These are phyloP conservation scores for Leptoxyphium fumago DNA, from an alignment of 2,329 filamentous ascomycete genomes.

Conservation along the genomic window DNA sequence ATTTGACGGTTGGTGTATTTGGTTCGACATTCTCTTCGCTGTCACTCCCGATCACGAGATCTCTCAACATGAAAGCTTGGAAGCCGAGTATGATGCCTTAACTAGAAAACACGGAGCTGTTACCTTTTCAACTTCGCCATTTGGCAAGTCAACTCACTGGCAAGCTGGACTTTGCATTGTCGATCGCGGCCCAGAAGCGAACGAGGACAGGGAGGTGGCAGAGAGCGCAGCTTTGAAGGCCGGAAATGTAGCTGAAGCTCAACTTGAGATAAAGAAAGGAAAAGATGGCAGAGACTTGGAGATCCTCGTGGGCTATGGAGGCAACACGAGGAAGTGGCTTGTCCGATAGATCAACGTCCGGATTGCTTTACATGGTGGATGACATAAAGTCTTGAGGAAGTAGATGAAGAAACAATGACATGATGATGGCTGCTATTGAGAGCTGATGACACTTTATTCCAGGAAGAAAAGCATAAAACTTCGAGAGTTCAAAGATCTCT, in stretches of 20 bases:
- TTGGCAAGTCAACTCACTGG: conserved; percentile 73
- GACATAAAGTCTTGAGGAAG: neutral
- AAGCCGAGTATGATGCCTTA: conserved; percentile 39
- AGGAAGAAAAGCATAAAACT: neutral
- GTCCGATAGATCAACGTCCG: neutral
- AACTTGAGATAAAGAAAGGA: neutral
- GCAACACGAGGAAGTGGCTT: neutral
- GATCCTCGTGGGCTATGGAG: neutral
- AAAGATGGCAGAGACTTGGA: neutral
- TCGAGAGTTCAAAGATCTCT: neutral
- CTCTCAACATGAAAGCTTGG: conserved; percentile 12
- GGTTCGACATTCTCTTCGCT: conserved; percentile 91
- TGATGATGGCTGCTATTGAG: neutral
- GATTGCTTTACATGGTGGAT: neutral
- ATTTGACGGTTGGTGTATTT: conserved; percentile 78
- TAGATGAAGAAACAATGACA: neutral
- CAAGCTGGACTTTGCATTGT: conserved; percentile 66
- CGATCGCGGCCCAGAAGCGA: conserved; percentile 37
- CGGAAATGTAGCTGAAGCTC: conserved; percentile 43
- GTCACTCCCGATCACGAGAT: conserved; percentile 33
- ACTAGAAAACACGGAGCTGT: conserved; percentile 48
- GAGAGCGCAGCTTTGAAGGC: neutral
- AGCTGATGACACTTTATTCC: neutral
- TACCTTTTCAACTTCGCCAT: conserved; percentile 80
- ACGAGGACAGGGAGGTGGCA: neutral